These are phyloP conservation scores for Gentiana macrophylla DNA, from an alignment of 257 asterid species.

Conservation along the genomic window DNA sequence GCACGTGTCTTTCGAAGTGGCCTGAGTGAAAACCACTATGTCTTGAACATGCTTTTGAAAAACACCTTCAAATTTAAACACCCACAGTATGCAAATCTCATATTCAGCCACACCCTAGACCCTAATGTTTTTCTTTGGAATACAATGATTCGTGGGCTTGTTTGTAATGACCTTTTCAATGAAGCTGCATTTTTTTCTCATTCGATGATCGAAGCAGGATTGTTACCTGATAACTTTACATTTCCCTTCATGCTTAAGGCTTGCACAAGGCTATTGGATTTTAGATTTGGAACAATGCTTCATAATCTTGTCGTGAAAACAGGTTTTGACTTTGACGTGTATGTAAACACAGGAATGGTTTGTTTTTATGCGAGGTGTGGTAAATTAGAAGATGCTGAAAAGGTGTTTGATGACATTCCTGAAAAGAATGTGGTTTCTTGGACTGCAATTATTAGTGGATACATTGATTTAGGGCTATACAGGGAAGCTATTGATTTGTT, in stretches of 20 bases:
- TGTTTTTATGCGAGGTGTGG: slow-evolving; percentile 21
- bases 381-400: slow-evolving; percentile 17
- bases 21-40: slow-evolving; percentile 23
- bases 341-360: slow-evolving; percentile 36
- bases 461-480: slow-evolving; percentile 22
- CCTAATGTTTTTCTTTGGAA: slow-evolving; percentile 34
- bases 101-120: slow-evolving; percentile 17
- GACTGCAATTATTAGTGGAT: slow-evolving; percentile 32
- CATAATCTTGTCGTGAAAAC: slow-evolving; percentile 23
- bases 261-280: slow-evolving; percentile 16
- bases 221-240: slow-evolving; percentile 26
- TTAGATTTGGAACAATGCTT: slow-evolving; percentile 17
- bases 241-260: slow-evolving; percentile 31
- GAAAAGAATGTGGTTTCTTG: slow-evolving; percentile 33
- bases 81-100: slow-evolving; percentile 21
- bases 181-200: slow-evolving; percentile 15
- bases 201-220: slow-evolving; percentile 19
- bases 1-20: slow-evolving; percentile 23
- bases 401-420: slow-evolving; percentile 29
- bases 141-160: slow-evolving; percentile 30
- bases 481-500: slow-evolving; percentile 29
- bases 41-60: slow-evolving; percentile 21
- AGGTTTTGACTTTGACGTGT: slow-evolving; percentile 28
- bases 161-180: slow-evolving; percentile 19
- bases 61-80: slow-evolving; percentile 25